These are phyloP conservation scores for Cokeromyces recurvatus DNA, from an alignment of 371 early-diverging fungal genomes.

Conservation along the genomic window DNA sequence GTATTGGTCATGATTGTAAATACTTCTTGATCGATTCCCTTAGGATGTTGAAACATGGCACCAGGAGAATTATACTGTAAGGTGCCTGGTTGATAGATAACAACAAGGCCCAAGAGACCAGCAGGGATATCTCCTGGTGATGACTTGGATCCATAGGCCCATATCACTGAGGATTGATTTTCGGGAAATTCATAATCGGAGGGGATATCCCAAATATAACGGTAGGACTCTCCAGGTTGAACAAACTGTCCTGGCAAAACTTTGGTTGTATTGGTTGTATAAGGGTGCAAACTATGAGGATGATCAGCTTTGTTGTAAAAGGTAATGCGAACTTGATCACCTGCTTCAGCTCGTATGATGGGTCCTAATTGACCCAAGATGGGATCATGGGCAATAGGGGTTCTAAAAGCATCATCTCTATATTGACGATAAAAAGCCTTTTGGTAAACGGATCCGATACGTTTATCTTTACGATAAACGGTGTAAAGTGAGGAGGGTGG, in stretches of 20 bases:
- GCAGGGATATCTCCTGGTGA: constrained; percentile 37
- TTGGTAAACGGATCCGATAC: constrained; percentile 38
- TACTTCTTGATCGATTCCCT: constrained; percentile 37
- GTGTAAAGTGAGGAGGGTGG: constrained; percentile 26
- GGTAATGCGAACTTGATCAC: constrained; percentile 37
- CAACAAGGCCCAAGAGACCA: constrained; percentile 44
- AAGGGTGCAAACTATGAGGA: constrained; percentile 47
- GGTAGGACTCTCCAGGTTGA: constrained; percentile 27
- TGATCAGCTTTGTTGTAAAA: constrained; percentile 40
- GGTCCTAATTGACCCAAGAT: constrained; percentile 45
- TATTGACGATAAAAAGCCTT: constrained; percentile 44
- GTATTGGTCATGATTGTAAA: constrained; percentile 40
- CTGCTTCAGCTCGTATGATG: constrained; percentile 48
- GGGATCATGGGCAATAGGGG: constrained; percentile 27
- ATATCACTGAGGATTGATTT: constrained; percentile 34
- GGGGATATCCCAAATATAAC: constrained; percentile 48
- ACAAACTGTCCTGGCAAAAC: constrained; percentile 21
- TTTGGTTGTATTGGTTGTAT: constrained; percentile 3
- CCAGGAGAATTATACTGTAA: constrained; percentile 27
- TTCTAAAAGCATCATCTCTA: constrained; percentile 30
- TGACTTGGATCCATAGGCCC: constrained; percentile 42
- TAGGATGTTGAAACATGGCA: constrained; percentile 21
- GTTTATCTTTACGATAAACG: constrained; percentile 13
- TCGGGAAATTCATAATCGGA: constrained; percentile 15
- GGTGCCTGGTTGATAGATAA: constrained; percentile 37